These are phyloP conservation scores for Pseudogymnoascus sp. DNA, from an alignment of 2,329 filamentous ascomycete genomes.

Conservation along the genomic window DNA sequence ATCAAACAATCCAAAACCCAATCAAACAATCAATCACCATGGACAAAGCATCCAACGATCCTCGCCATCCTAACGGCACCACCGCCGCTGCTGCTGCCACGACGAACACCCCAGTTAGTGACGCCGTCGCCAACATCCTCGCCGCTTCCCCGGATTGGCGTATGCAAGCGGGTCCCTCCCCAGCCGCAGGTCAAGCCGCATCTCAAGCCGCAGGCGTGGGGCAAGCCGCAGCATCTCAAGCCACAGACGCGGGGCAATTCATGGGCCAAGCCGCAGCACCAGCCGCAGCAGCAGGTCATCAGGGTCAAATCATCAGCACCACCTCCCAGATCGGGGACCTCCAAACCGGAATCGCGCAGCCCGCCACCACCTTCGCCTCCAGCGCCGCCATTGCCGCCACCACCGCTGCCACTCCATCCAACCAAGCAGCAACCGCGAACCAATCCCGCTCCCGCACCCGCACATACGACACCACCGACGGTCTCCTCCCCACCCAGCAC, in stretches of 20 bases:
- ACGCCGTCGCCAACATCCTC: neutral
- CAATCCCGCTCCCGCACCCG: neutral
- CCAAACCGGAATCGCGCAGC: no score
- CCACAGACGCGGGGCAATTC: neutral
- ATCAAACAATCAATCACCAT: neutral
- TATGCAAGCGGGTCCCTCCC: neutral
- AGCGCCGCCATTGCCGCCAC: no score
- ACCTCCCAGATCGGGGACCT: no score
- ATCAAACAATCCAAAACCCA: neutral
- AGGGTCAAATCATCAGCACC: no score
- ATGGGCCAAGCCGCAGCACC: neutral
- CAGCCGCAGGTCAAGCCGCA: neutral
- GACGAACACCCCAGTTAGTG: neutral
- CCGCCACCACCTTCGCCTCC: no score
- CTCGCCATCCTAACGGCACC: neutral
- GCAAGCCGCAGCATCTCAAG: neutral
- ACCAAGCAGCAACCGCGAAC: neutral
- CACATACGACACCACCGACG: no score
- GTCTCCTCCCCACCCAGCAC: no score
- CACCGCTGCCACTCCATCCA: no score
- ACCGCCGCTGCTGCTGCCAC: neutral
- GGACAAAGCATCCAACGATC: neutral
- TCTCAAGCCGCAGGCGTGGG: neutral
- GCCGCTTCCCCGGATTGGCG: neutral
- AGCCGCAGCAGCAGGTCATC: no score